Conservation (phyloP, 2,329 filamentous ascomycete species). For the Ophiocordyceps polyrhachis-furcata region DNA sequence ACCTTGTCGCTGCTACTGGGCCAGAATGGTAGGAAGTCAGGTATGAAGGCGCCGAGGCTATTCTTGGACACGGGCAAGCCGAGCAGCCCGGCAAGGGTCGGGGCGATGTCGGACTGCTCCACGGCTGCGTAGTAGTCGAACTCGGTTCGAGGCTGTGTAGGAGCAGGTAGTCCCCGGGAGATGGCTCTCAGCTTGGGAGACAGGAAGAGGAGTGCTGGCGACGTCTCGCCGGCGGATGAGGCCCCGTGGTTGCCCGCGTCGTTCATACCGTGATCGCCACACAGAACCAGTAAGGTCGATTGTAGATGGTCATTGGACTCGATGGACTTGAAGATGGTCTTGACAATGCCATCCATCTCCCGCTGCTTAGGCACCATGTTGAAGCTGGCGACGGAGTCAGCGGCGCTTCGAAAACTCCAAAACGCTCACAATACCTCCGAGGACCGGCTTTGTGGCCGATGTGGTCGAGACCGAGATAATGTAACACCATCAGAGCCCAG, state of each 20-base stretch:
- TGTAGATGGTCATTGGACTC: slow-evolving; percentile 49
- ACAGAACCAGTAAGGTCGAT: slow-evolving; percentile 67
- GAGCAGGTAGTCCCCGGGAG: slow-evolving; percentile 24
- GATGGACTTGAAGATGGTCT: slow-evolving; percentile 58
- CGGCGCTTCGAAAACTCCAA: background rate
- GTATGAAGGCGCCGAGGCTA: slow-evolving; percentile 72
- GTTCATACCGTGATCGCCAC: slow-evolving; percentile 98
- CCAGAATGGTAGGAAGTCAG: slow-evolving; percentile 66
- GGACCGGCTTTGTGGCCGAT: slow-evolving; percentile 95
- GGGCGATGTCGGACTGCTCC: slow-evolving; percentile 89
- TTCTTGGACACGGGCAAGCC: slow-evolving; percentile 81
- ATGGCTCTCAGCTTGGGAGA: slow-evolving; percentile 60
- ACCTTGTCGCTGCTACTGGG: slow-evolving; percentile 29
- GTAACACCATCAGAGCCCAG: slow-evolving; percentile 86
- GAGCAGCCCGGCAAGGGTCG: slow-evolving; percentile 70
- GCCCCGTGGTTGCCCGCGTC: slow-evolving; percentile 94
- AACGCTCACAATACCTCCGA: slow-evolving; percentile 33
- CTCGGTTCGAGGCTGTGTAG: slow-evolving; percentile 42
- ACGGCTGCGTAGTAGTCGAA: slow-evolving; percentile 71
- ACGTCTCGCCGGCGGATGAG: slow-evolving; percentile 85
- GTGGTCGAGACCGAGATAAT: slow-evolving; percentile 90
- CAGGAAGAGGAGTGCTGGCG: slow-evolving; percentile 77
- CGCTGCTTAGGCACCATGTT: slow-evolving; percentile 85
- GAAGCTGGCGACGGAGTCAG: slow-evolving; percentile 30
- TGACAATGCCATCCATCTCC: slow-evolving; percentile 81